phyloP scores from a whole-genome alignment of 202 grass and related monocot species.

The Bolboschoenoplectus hybrid region DNA sequence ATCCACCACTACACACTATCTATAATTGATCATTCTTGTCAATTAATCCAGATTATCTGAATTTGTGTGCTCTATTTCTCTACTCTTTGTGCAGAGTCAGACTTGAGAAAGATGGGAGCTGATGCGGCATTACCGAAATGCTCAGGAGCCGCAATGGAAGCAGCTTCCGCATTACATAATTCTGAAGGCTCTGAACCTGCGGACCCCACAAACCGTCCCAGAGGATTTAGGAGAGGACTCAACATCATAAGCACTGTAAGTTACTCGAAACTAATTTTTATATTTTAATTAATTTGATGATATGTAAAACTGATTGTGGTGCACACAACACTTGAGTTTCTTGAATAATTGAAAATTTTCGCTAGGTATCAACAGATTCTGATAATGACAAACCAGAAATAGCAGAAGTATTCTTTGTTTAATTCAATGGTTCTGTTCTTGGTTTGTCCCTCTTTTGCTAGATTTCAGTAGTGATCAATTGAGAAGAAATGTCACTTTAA shows the following conservation, averaged over 20 bases:
- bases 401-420: neutral
- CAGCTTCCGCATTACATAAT: neutral
- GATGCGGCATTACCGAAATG: neutral
- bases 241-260: constrained; percentile 33
- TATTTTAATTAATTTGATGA: constrained; percentile 17
- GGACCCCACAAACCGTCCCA: neutral
- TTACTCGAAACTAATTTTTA: neutral
- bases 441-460: neutral
- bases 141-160: constrained; percentile 6
- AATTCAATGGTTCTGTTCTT: neutral
- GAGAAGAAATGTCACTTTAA: neutral
- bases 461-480: neutral
- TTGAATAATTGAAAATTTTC: neutral
- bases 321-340: neutral
- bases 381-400: neutral
- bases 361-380: neutral
- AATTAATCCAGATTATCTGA: neutral
- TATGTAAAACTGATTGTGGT: neutral
- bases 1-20: too few relatives aligned
- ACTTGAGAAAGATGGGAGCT: constrained; percentile 20
- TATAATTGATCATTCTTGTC: neutral
- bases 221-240: constrained; percentile 26
- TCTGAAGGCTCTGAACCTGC: neutral
- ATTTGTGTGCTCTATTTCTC: neutral
- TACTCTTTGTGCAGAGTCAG: constrained; percentile 30